A percentile compares a stretch with the other conserved stretches of the same genome.
Evolutionary conservation across 306 rosid genomes (phyloP).

Genomic region (Potentilla sterilis): DNA sequence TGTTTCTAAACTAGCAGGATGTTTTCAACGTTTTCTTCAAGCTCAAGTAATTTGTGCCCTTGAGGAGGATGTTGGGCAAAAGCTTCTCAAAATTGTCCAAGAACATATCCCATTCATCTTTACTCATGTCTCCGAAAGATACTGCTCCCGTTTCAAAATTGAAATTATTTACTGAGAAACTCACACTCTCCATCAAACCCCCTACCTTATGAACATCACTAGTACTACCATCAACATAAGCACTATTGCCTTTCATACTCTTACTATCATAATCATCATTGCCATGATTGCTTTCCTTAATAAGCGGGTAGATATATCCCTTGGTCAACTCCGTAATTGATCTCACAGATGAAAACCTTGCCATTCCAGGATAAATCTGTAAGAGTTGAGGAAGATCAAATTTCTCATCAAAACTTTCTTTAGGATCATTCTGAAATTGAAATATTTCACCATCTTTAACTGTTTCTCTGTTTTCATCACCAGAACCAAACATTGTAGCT

Average conservation of each 20-base stretch:
- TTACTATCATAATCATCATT: background rate
- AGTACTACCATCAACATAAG: background rate
- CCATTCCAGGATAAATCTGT: slow-evolving; percentile 22
- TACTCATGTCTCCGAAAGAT: slow-evolving; percentile 64
- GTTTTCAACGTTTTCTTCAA: slow-evolving; percentile 51
- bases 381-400: slow-evolving; percentile 27
- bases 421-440: slow-evolving; percentile 20
- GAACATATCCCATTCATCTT: slow-evolving; percentile 63
- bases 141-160: slow-evolving; percentile 38
- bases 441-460: slow-evolving; percentile 26
- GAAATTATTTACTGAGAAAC: slow-evolving; percentile 33
- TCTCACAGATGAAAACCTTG: slow-evolving; percentile 32
- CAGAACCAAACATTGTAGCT: slow-evolving; percentile 34
- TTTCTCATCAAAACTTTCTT: slow-evolving; percentile 25
- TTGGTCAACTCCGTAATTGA: slow-evolving; percentile 20
- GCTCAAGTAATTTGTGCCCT: slow-evolving; percentile 36
- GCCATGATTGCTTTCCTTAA: slow-evolving; percentile 5
- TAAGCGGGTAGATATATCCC: background rate
- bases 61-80: slow-evolving; percentile 43
- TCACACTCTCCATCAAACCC: slow-evolving; percentile 29
- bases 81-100: slow-evolving; percentile 53
- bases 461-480: slow-evolving; percentile 15
- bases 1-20: slow-evolving; percentile 45
- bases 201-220: slow-evolving; percentile 9
- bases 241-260: background rate